phyloP scores from a whole-genome alignment of 768 basidiomycete genomes.

The Aureoboletus auriporus region DNA sequence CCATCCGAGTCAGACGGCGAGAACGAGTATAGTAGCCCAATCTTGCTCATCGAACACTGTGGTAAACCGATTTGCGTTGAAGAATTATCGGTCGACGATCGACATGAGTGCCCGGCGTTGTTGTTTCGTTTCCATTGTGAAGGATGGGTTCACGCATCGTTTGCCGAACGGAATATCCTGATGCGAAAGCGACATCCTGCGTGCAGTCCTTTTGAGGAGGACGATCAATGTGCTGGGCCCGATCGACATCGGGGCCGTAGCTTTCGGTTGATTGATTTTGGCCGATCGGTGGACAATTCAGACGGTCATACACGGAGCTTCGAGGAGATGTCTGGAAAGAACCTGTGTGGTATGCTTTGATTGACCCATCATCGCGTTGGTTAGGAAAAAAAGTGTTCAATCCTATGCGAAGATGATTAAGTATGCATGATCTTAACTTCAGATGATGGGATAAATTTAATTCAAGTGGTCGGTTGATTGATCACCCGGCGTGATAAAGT shows the following conservation, averaged over 20 bases:
- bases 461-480: no score
- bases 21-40: constrained; percentile 1
- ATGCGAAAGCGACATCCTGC: constrained; percentile 39
- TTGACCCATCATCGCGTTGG: no score
- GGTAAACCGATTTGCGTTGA: constrained; percentile 29
- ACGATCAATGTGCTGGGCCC: neutral
- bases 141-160: constrained; percentile 38
- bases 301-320: no score
- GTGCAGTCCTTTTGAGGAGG: constrained; percentile 10
- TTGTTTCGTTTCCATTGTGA: constrained; percentile 38
- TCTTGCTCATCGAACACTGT: constrained; percentile 31
- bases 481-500: no score
- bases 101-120: constrained; percentile 35
- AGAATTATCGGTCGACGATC: constrained; percentile 32
- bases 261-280: constrained; percentile 50
- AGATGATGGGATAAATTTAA: no score
- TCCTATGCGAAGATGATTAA: no score
- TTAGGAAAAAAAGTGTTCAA: no score
- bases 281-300: constrained; percentile 26
- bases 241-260: constrained; percentile 7
- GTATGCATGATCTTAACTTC: no score
- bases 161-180: constrained; percentile 40
- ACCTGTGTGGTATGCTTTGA: neutral
- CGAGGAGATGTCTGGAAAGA: neutral
- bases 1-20: constrained; percentile 21